Evolutionary conservation across 768 basidiomycete genomes (phyloP).

Genomic region (Mycena chlorophos): DNA sequence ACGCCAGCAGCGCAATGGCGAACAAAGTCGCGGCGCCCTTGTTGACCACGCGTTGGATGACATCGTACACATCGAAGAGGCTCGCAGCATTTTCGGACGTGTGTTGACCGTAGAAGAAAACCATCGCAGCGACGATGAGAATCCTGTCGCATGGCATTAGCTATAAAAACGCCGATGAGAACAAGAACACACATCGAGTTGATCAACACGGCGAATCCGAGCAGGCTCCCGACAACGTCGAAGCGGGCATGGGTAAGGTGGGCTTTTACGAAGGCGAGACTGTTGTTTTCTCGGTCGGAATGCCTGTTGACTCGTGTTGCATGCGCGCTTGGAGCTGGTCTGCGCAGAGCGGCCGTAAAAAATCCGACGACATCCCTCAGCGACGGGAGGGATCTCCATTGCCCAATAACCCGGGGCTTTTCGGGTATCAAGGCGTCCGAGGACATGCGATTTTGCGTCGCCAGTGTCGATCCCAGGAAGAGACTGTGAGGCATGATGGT

Average conservation of each 20-base stretch:
- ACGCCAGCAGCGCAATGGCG: slow-evolving; percentile 78
- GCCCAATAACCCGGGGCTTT: not conserved
- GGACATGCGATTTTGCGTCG: slow-evolving; percentile 75
- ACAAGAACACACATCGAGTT: slow-evolving; percentile 66
- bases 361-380: slow-evolving; percentile 25
- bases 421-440: slow-evolving; percentile 25
- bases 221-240: slow-evolving; percentile 67
- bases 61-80: slow-evolving; percentile 79
- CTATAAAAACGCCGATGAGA: not conserved
- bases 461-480: slow-evolving; percentile 85
- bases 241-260: slow-evolving; percentile 67
- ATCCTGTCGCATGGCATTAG: slow-evolving; percentile 48
- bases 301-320: slow-evolving; percentile 45
- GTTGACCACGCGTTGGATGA: slow-evolving; percentile 70
- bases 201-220: slow-evolving; percentile 86
- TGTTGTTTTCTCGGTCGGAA: slow-evolving; percentile 57
- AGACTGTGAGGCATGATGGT: slow-evolving; percentile 94
- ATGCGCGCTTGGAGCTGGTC: slow-evolving; percentile 36
- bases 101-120: slow-evolving; percentile 60
- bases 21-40: slow-evolving; percentile 85
- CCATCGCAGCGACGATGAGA: slow-evolving; percentile 77
- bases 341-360: slow-evolving; percentile 37
- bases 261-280: slow-evolving; percentile 52
- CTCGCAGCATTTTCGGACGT: slow-evolving; percentile 53
- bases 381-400: not conserved